These are phyloP conservation scores for Leptographium wingfieldii DNA, from an alignment of 2,329 filamentous ascomycete genomes.

Conservation along the genomic window DNA sequence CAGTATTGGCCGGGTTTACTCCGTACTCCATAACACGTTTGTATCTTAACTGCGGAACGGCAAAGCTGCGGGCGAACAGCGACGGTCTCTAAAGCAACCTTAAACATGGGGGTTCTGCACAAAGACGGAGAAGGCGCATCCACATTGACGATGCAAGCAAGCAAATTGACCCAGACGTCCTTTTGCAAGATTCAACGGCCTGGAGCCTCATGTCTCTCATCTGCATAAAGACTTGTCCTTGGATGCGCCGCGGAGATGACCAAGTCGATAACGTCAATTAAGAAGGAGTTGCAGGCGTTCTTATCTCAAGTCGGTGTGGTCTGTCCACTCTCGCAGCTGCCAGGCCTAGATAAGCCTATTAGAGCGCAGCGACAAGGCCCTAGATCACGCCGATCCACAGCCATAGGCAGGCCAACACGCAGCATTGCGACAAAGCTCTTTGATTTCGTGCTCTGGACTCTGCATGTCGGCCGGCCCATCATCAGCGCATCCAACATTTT, in stretches of 20 bases:
- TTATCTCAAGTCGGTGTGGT: neutral
- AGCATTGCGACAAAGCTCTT: no score
- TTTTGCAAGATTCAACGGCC: neutral
- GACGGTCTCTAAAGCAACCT: neutral
- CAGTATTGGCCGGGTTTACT: no score
- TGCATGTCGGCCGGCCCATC: no score
- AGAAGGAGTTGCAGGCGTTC: neutral
- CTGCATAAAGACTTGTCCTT: neutral
- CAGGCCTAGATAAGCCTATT: neutral
- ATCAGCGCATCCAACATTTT: no score
- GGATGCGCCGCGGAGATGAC: neutral
- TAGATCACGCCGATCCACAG: neutral
- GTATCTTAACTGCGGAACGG: neutral
- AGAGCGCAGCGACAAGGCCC: neutral
- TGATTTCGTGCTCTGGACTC: no score
- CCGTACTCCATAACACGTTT: neutral
- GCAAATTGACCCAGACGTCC: neutral
- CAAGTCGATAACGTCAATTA: neutral
- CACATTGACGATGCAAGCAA: neutral
- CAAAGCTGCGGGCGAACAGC: no score
- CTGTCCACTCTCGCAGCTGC: neutral
- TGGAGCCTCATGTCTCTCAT: neutral
- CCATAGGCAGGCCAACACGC: neutral
- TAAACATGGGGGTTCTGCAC: neutral
- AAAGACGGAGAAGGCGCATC: neutral